phyloP scores from a whole-genome alignment of 2,329 filamentous ascomycete species.

The Aspergillus sp. region DNA sequence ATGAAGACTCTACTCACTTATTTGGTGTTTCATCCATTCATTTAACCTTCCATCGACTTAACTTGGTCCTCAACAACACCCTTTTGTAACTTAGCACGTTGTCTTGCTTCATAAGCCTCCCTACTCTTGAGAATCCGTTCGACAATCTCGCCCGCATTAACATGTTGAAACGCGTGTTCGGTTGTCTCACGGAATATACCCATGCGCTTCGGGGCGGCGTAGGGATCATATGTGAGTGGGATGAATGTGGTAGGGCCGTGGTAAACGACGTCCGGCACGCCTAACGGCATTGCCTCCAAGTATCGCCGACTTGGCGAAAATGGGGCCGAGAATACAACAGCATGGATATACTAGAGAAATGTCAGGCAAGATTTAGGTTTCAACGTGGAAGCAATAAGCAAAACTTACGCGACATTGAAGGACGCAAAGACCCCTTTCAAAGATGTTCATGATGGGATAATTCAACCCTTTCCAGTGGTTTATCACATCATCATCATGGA shows the following conservation, averaged over 20 bases:
- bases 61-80: slow-evolving; percentile 70
- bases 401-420: slow-evolving; percentile 80
- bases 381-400: neutral
- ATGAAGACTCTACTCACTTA: neutral
- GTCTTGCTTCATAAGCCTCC: slow-evolving; percentile 85
- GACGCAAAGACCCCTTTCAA: slow-evolving; percentile 91
- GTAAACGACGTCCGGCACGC: slow-evolving; percentile 77
- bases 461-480: slow-evolving; percentile 97
- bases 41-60: slow-evolving; percentile 56
- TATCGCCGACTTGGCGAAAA: slow-evolving; percentile 81
- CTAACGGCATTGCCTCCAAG: slow-evolving; percentile 71
- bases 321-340: slow-evolving; percentile 85
- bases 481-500: slow-evolving; percentile 93
- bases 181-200: slow-evolving; percentile 81
- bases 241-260: slow-evolving; percentile 96
- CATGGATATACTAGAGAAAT: slow-evolving; percentile 70
- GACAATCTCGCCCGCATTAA: slow-evolving; percentile 92
- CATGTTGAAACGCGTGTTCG: slow-evolving; percentile 75
- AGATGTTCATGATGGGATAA: slow-evolving; percentile 99
- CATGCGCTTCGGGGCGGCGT: slow-evolving; percentile 75
- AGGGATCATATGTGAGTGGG: slow-evolving; percentile 73
- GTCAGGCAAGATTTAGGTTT: neutral
- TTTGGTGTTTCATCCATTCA: neutral
- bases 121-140: slow-evolving; percentile 83
- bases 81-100: slow-evolving; percentile 87